These are phyloP conservation scores for Hyaloperonospora arabidopsidis DNA, from an alignment of 352 stramenopile genomes.

Conservation along the genomic window DNA sequence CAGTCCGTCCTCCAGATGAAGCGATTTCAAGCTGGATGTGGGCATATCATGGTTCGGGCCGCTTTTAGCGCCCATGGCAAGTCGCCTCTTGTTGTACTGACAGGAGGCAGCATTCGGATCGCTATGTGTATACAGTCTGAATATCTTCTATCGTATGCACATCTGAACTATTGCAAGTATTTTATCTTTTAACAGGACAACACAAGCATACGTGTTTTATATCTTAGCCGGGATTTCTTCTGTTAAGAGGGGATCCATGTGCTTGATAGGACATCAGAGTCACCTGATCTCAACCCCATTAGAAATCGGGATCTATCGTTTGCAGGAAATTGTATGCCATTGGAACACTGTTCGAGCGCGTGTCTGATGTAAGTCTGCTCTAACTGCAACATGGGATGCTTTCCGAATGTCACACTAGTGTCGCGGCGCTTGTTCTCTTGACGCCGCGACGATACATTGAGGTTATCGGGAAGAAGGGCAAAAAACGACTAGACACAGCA, in stretches of 20 bases:
- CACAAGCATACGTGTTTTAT: slow-evolving; percentile 16
- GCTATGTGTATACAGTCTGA: slow-evolving; percentile 24
- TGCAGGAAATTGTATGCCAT: slow-evolving; percentile 9
- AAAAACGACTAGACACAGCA: neutral
- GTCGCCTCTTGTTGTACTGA: slow-evolving; percentile 11
- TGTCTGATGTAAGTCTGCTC: neutral
- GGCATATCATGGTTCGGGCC: slow-evolving; percentile 21
- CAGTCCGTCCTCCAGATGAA: slow-evolving; percentile 1
- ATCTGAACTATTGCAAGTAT: slow-evolving; percentile 16
- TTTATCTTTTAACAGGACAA: slow-evolving; percentile 31
- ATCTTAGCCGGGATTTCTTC: slow-evolving; percentile 8
- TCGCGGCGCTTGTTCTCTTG: neutral
- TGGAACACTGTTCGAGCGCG: slow-evolving; percentile 2
- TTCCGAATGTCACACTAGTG: neutral
- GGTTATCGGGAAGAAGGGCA: neutral
- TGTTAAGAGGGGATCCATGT: slow-evolving; percentile 2
- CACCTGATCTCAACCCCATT: slow-evolving; percentile 17
- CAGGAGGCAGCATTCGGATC: slow-evolving; percentile 12
- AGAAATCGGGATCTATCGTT: slow-evolving; percentile 17
- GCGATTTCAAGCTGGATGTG: slow-evolving; percentile 13
- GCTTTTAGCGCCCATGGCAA: slow-evolving; percentile 10
- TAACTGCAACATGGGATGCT: neutral
- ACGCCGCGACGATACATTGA: neutral
- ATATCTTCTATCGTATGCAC: slow-evolving; percentile 21
- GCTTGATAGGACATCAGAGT: slow-evolving; percentile 11